Conservation (phyloP, 2,329 filamentous ascomycete species). For the Claviceps capensis region DNA sequence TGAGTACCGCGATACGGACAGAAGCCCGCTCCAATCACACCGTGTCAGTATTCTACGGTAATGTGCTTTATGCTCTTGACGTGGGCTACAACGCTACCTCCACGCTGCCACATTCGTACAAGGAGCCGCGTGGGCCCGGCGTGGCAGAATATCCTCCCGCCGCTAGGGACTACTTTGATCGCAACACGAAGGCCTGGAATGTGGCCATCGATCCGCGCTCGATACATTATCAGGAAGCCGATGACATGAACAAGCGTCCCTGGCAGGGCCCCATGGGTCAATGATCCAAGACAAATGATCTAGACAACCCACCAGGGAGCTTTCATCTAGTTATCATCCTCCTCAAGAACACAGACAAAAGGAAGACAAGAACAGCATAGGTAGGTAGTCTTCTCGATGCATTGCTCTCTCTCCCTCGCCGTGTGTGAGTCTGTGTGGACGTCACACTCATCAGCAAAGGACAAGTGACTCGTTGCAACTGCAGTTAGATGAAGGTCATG, state of each 20-base stretch:
- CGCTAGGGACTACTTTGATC: slow-evolving; percentile 19
- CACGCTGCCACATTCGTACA: slow-evolving; percentile 11
- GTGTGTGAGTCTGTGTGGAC: not conserved
- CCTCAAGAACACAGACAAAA: not conserved
- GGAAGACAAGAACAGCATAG: not conserved
- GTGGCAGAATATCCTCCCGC: slow-evolving; percentile 11
- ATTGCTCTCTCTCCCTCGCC: not conserved
- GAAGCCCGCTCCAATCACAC: slow-evolving; percentile 18
- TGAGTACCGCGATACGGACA: slow-evolving; percentile 10
- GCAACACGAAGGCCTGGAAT: slow-evolving; percentile 17
- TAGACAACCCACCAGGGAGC: no score
- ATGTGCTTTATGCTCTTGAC: slow-evolving; percentile 28
- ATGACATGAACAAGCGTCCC: not conserved
- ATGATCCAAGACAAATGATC: no score
- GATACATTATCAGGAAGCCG: slow-evolving; percentile 10
- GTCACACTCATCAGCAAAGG: not conserved
- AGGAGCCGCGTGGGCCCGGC: slow-evolving; percentile 8
- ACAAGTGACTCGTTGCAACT: not conserved
- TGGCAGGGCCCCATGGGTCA: slow-evolving; percentile 10
- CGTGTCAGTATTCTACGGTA: slow-evolving; percentile 28
- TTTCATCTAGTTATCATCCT: no score
- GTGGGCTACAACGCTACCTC: slow-evolving; percentile 17
- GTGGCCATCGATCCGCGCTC: slow-evolving; percentile 16
- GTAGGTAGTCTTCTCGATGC: not conserved
- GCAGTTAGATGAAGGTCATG: not conserved